Conservation (phyloP, 176 grass and related monocot species). For the Bonia amplexicaulis region DNA sequence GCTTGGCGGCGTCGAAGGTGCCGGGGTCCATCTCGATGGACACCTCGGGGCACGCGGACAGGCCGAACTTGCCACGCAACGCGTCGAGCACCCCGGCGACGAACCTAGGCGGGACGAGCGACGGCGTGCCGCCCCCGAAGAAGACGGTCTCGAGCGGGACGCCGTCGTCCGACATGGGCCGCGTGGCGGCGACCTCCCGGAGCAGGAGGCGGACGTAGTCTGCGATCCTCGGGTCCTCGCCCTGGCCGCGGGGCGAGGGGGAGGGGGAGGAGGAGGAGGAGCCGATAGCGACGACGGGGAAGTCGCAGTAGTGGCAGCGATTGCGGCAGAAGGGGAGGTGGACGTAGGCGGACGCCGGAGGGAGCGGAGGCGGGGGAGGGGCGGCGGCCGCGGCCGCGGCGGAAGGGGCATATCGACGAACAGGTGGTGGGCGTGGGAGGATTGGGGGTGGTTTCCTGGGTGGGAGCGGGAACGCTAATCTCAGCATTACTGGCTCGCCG, state of each 20-base stretch:
- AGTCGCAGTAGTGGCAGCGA: conserved; percentile 92
- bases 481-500: conserved; percentile 35
- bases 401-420: conserved; percentile 56
- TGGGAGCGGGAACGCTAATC: conserved; percentile 39
- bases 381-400: neutral
- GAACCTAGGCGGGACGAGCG: conserved; percentile 65
- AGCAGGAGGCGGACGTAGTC: conserved; percentile 71
- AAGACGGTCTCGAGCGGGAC: conserved; percentile 73
- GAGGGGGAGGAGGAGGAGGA: conserved; percentile 5
- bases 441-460: neutral
- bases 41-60: conserved; percentile 53
- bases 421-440: conserved; percentile 33
- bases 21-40: conserved; percentile 92
- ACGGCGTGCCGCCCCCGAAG: conserved; percentile 80
- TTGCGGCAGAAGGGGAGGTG: conserved; percentile 90
- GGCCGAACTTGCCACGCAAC: conserved; percentile 49
- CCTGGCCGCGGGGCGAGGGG: neutral
- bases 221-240: conserved; percentile 61
- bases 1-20: conserved; percentile 54
- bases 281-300: conserved; percentile 79
- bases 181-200: conserved; percentile 65
- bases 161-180: conserved; percentile 26
- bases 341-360: conserved; percentile 64
- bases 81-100: conserved; percentile 55
- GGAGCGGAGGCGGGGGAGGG: conserved; percentile 45